A percentile compares a stretch with the other conserved stretches of the same genome.
phyloP scores from a whole-genome alignment of 495 filamentous ascomycete species.

The Evansstolkia leycettana region DNA sequence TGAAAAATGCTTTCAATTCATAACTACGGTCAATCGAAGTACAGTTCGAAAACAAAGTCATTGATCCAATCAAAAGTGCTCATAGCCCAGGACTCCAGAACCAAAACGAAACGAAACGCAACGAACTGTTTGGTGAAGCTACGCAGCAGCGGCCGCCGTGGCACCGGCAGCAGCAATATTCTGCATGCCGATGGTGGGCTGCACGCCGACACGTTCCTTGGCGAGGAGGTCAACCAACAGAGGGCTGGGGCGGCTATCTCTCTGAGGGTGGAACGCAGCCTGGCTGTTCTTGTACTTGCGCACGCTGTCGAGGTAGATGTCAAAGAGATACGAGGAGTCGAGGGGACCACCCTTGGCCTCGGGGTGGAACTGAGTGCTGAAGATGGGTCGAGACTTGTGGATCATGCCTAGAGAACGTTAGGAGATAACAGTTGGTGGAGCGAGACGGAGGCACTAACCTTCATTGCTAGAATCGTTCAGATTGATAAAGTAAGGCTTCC shows the following conservation, averaged over 20 bases:
- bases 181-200: slow-evolving; percentile 48
- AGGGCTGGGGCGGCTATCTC: slow-evolving; percentile 73
- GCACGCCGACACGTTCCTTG: slow-evolving; percentile 89
- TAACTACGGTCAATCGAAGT: no score
- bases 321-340: slow-evolving; percentile 89
- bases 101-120: slow-evolving; percentile 1
- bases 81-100: no score
- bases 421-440: neutral
- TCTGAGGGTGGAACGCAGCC: slow-evolving; percentile 45
- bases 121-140: neutral
- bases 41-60: no score
- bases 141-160: slow-evolving; percentile 19
- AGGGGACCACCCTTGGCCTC: slow-evolving; percentile 94
- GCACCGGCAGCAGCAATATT: slow-evolving; percentile 32
- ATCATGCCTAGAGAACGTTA: slow-evolving; percentile 48
- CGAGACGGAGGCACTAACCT: slow-evolving; percentile 27
- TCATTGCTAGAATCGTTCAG: slow-evolving; percentile 93
- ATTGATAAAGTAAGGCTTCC: slow-evolving; percentile 97
- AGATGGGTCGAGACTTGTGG: slow-evolving; percentile 90
- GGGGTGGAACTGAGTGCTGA: slow-evolving; percentile 96
- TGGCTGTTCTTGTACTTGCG: slow-evolving; percentile 76
- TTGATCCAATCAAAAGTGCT: no score
- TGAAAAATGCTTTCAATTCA: no score
- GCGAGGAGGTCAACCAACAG: slow-evolving; percentile 80
- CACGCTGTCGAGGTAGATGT: slow-evolving; percentile 86